Percentiles rank a stretch among this genome's conserved stretches.
Conservation (phyloP, 805 yeast genomes). For the Blastobotrys parvus region DNA sequence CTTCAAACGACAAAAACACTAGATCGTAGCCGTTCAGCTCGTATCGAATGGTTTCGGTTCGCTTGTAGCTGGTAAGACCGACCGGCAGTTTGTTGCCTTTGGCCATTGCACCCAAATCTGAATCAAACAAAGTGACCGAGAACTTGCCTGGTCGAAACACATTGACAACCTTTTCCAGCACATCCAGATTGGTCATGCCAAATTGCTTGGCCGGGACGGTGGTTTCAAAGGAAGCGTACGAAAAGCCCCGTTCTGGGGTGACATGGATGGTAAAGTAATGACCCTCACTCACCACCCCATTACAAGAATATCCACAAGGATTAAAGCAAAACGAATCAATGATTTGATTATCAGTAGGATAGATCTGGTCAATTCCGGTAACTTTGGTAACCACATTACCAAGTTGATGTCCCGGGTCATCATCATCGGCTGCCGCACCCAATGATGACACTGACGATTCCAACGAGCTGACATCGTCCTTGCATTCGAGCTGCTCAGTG, state of each 20-base stretch:
- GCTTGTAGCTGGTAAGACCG: slow-evolving; percentile 42
- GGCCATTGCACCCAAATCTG: slow-evolving; percentile 19
- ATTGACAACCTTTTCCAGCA: slow-evolving; percentile 49
- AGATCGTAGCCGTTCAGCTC: slow-evolving; percentile 69
- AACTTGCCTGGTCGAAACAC: slow-evolving; percentile 73
- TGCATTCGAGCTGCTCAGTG: slow-evolving; percentile 41
- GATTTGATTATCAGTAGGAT: slow-evolving; percentile 29
- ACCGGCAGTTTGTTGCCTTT: slow-evolving; percentile 14
- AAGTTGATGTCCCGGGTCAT: slow-evolving; percentile 70
- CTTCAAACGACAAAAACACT: slow-evolving; percentile 58
- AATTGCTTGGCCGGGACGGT: slow-evolving; percentile 49
- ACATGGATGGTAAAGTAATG: slow-evolving; percentile 79
- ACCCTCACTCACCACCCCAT: slow-evolving; percentile 58
- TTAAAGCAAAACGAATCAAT: slow-evolving; percentile 84
- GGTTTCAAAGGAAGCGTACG: slow-evolving; percentile 93
- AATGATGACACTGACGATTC: slow-evolving; percentile 25
- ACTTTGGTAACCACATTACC: slow-evolving; percentile 62
- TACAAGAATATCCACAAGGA: slow-evolving; percentile 94
- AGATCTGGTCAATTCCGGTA: slow-evolving; percentile 58
- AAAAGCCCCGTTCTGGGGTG: slow-evolving; percentile 91
- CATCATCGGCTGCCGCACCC: slow-evolving; percentile 32
- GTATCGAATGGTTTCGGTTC: slow-evolving; percentile 60
- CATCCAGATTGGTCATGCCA: slow-evolving; percentile 40
- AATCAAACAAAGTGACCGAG: slow-evolving; percentile 46
- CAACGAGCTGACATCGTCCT: slow-evolving; percentile 18